Conservation (phyloP, 495 filamentous ascomycete genomes). For the Aspergillus mulundensis region DNA sequence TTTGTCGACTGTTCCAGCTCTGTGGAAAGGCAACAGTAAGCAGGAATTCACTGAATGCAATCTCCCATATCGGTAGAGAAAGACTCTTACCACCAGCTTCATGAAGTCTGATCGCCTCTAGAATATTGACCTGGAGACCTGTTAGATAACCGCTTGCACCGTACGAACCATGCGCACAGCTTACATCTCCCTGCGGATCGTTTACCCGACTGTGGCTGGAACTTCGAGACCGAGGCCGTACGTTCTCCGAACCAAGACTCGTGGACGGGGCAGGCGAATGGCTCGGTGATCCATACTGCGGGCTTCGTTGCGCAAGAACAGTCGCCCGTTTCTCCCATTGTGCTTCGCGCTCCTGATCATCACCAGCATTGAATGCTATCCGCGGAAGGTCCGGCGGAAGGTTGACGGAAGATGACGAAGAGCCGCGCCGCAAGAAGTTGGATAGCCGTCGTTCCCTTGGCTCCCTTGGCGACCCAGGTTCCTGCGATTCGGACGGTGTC, state of each 20-base stretch:
- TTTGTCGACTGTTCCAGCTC: constrained; percentile 68
- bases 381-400: constrained; percentile 77
- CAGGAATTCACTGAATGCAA: background rate
- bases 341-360: constrained; percentile 50
- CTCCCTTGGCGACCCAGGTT: constrained; percentile 25
- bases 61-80: background rate
- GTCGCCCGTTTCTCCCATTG: constrained; percentile 89
- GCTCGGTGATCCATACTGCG: constrained; percentile 28
- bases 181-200: constrained; percentile 43
- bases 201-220: constrained; percentile 32
- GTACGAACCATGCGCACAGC: constrained; percentile 5
- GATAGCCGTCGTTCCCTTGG: constrained; percentile 54
- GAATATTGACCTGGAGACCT: constrained; percentile 66
- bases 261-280: constrained; percentile 20
- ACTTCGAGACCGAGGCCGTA: constrained; percentile 26
- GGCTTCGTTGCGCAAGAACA: constrained; percentile 68
- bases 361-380: constrained; percentile 50
- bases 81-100: constrained; percentile 69
- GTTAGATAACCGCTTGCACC: background rate
- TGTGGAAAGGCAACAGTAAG: constrained; percentile 16
- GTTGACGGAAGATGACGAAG: constrained; percentile 58
- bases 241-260: constrained; percentile 12
- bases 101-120: constrained; percentile 93
- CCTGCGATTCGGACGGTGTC: constrained; percentile 37
- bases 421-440: constrained; percentile 59